Base-by-base conservation (phyloP, 2,329 filamentous ascomycete genomes). In the Colletotrichum lentis region DNA sequence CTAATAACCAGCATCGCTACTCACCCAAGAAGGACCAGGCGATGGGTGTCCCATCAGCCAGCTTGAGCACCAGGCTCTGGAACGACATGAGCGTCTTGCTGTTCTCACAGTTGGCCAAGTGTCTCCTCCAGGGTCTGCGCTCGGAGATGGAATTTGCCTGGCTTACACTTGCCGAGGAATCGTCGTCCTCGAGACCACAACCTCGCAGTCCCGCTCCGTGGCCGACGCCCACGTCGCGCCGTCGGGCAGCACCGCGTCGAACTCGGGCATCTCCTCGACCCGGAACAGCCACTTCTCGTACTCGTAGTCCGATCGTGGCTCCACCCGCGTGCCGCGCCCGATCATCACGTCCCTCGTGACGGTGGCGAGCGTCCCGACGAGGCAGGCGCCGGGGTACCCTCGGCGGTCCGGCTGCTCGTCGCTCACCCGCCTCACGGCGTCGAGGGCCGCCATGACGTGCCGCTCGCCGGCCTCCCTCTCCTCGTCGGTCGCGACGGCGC, bases 1-100 rank as follows among this genome's bases (percentile, higher is more conserved):
- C 49, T 11, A 7, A 18, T 43, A n/a, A n/a, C n/a, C 8, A 3
- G n/a, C 12, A 35, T 7, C 6, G 6, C 10, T 3, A 55, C 71
- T 37, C 63, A 81, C 83, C 82, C 5, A 87, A 74, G 58, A 92
- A 91, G 0, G 84, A 85, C 90, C 90, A 93, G 0, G 89, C 87
- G 5, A 92, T 78, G 0, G 85, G 82, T 1, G 78, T 83, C 1
- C 80, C 82, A 20, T 84, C 80, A 1, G 76, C 73, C 0, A 80
- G 74, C 60, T 83, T 82, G 22, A 88, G 77, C 1, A 81, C 79
- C 44, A 81, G 75, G 69, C 80, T 86, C 2, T 84, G 84, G 49
- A 85, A 78, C 24, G 75, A 74, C 66, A 78, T 72, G 31, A 85
- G 74, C 14, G 78, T 84, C 11, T 80, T 76, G 70, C 81, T 84